phyloP scores from a whole-genome alignment of 768 basidiomycete species.

The Pisolithus microcarpus region DNA sequence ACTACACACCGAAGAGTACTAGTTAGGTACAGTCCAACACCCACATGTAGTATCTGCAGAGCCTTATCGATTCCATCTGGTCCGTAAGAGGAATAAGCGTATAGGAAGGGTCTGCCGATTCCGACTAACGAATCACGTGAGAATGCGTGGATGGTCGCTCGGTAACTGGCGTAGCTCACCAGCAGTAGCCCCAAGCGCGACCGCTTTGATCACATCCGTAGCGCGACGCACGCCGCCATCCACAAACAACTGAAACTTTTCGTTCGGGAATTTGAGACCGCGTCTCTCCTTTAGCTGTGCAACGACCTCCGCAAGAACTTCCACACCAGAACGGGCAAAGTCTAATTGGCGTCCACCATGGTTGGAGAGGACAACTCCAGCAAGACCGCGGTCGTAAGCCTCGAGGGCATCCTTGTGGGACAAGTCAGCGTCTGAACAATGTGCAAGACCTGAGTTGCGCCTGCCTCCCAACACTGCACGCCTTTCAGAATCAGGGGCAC shows the following conservation, averaged over 20 bases:
- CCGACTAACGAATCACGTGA: conserved; percentile 45
- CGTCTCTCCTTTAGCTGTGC: conserved; percentile 58
- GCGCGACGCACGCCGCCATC: conserved; percentile 95
- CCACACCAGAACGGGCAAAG: conserved; percentile 80
- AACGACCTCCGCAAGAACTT: conserved; percentile 84
- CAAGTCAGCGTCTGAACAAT: background rate
- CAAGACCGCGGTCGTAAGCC: conserved; percentile 70
- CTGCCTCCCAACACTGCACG: conserved; percentile 75
- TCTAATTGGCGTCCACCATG: conserved; percentile 78
- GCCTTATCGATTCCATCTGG: conserved; percentile 80
- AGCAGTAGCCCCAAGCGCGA: conserved; percentile 86
- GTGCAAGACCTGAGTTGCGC: conserved; percentile 10
- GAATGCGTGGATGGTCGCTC: background rate
- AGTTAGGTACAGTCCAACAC: conserved; percentile 9
- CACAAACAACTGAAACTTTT: conserved; percentile 76
- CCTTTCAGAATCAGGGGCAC: conserved; percentile 92
- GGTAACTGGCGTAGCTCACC: conserved; percentile 31
- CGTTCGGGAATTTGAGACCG: conserved; percentile 68
- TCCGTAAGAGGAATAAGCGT: conserved; percentile 86
- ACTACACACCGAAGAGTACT: background rate
- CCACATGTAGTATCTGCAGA: conserved; percentile 67
- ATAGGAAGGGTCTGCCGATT: conserved; percentile 80
- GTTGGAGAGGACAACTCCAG: conserved; percentile 81
- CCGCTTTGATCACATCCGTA: conserved; percentile 82
- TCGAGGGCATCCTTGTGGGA: conserved; percentile 61